A percentile compares a stretch with the other conserved stretches of the same genome.
Evolutionary conservation across 208 protist species (phyloP).

Genomic region (Naegleria lovaniensis): DNA sequence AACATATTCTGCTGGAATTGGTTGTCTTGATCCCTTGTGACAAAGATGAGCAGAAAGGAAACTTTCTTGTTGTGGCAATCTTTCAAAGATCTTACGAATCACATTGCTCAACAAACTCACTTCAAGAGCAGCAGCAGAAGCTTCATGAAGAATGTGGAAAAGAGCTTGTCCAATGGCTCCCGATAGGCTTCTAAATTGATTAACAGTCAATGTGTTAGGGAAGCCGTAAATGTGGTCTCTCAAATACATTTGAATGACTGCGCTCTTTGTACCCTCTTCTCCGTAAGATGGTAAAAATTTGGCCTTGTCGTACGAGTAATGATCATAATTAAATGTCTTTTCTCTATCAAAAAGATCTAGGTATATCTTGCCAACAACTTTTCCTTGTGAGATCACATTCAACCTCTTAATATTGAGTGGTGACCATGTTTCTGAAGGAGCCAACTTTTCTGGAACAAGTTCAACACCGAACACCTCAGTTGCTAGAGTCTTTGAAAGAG

Average conservation of each 20-base stretch:
- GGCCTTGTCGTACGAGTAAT: neutral
- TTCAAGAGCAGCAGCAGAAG: neutral
- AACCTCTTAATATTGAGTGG: neutral
- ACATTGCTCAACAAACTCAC: neutral
- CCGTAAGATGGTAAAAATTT: neutral
- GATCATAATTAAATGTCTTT: neutral
- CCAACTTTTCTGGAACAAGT: neutral
- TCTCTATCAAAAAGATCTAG: neutral
- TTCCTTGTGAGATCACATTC: neutral
- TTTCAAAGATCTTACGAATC: neutral
- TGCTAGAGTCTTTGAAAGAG: neutral
- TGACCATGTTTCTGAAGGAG: neutral
- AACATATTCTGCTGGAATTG: neutral
- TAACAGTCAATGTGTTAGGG: neutral
- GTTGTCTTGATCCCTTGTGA: neutral
- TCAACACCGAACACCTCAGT: neutral
- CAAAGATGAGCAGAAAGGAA: neutral
- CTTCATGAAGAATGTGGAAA: neutral
- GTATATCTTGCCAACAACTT: neutral
- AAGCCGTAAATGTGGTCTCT: neutral
- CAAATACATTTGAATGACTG: neutral
- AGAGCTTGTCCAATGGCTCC: neutral
- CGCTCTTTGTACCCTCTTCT: neutral
- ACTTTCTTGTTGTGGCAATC: neutral
- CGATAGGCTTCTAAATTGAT: neutral